These are phyloP conservation scores for Ophiostoma angusticollis DNA, from an alignment of 2,329 filamentous ascomycete genomes.

Conservation along the genomic window DNA sequence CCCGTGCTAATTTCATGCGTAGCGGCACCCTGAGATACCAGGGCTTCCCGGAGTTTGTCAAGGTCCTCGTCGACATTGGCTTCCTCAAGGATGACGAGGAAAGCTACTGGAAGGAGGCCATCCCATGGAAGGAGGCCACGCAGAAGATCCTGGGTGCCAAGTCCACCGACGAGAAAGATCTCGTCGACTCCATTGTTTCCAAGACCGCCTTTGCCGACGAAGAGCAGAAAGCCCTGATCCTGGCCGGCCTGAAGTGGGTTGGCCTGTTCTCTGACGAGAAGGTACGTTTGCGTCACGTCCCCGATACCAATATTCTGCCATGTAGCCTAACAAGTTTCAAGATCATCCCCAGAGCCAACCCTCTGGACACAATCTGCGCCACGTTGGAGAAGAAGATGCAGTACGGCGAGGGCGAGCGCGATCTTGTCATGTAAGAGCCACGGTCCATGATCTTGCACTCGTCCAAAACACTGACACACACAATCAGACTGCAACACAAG, in stretches of 20 bases:
- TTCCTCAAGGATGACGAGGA: constrained; percentile 65
- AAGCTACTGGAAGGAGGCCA: constrained; percentile 51
- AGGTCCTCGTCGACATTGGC: constrained; percentile 74
- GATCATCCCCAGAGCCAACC: constrained; percentile 62
- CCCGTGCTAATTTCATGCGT: neutral
- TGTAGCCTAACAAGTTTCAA: constrained; percentile 14
- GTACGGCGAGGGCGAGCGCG: constrained; percentile 69
- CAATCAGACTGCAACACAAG: constrained; percentile 55
- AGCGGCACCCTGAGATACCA: constrained; percentile 65
- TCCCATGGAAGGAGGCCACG: constrained; percentile 77
- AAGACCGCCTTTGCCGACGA: constrained; percentile 60
- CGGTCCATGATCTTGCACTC: neutral
- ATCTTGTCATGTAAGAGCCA: constrained; percentile 51
- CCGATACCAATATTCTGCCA: no score
- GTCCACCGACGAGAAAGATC: constrained; percentile 53
- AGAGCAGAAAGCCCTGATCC: constrained; percentile 50
- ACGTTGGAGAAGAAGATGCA: constrained; percentile 86
- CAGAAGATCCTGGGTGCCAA: constrained; percentile 59
- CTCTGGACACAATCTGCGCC: constrained; percentile 82
- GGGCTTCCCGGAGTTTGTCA: constrained; percentile 85
- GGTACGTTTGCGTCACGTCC: no score
- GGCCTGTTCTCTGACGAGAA: constrained; percentile 53
- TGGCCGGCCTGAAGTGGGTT: constrained; percentile 57
- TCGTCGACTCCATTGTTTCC: constrained; percentile 58
- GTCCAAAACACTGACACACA: neutral